Evolutionary conservation across 1,139 yeast genomes (phyloP).

Genomic region (Kluyveromyces sp.): DNA sequence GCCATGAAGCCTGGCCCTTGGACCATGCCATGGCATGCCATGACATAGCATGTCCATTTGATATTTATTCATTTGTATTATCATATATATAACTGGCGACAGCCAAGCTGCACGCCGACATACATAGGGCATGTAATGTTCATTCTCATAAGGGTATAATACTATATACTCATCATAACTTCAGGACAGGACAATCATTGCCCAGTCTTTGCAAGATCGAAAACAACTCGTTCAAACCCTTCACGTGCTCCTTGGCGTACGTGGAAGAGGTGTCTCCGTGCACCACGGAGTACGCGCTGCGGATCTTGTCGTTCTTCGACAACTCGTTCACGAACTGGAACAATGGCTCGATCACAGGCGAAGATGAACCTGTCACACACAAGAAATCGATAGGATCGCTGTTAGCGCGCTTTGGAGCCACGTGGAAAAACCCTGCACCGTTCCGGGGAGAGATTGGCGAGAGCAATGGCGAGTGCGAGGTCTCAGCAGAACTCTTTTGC

Average conservation of each 20-base stretch:
- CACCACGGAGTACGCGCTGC: slow-evolving; percentile 54
- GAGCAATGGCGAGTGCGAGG: slow-evolving; percentile 6
- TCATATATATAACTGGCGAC: too few relatives aligned
- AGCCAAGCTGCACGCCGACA: too few relatives aligned
- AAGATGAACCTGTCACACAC: slow-evolving; percentile 61
- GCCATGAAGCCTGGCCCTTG: too few relatives aligned
- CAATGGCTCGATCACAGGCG: slow-evolving; percentile 62
- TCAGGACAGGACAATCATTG: background rate
- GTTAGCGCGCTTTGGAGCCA: slow-evolving; percentile 13
- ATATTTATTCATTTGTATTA: too few relatives aligned
- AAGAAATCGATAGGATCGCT: slow-evolving; percentile 24
- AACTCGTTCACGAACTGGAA: slow-evolving; percentile 52
- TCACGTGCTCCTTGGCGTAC: slow-evolving; percentile 60
- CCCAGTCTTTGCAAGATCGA: slow-evolving; percentile 33
- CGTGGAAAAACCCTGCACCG: slow-evolving; percentile 2
- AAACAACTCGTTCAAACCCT: slow-evolving; percentile 73
- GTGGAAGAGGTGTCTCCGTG: slow-evolving; percentile 45
- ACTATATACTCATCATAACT: too few relatives aligned
- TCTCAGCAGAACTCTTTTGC: slow-evolving; percentile 7
- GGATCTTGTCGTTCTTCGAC: slow-evolving; percentile 32
- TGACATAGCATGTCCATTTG: too few relatives aligned
- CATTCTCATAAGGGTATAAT: too few relatives aligned
- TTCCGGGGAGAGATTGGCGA: slow-evolving; percentile 6
- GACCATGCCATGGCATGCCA: too few relatives aligned
- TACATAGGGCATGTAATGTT: too few relatives aligned